phyloP scores from a whole-genome alignment of 2,329 filamentous ascomycete species.

The Aureobasidium sp. region DNA sequence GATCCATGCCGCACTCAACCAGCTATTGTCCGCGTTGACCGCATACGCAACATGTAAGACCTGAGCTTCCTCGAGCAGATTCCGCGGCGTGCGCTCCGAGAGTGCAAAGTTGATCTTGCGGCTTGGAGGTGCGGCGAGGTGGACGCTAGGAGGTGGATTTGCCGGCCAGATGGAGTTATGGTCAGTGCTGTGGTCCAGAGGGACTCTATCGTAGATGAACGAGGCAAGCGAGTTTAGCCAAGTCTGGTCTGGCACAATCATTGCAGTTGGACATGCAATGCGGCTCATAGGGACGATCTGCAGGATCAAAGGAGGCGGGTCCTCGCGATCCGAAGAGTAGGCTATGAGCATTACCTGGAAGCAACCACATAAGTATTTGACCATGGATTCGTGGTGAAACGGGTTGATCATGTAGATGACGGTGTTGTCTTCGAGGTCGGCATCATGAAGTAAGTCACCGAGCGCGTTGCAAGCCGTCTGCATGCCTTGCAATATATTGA shows the following conservation, averaged over 20 bases:
- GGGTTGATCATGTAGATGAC: slow-evolving; percentile 73
- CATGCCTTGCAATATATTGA: not conserved
- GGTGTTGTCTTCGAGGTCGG: slow-evolving; percentile 43
- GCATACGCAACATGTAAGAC: slow-evolving; percentile 76
- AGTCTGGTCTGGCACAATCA: slow-evolving; percentile 55
- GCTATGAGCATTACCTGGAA: slow-evolving; percentile 67
- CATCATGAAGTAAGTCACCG: not conserved
- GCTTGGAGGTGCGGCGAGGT: slow-evolving; percentile 63
- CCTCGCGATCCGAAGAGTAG: slow-evolving; percentile 38
- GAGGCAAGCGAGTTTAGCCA: slow-evolving; percentile 60
- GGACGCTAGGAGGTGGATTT: slow-evolving; percentile 60
- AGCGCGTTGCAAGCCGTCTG: slow-evolving; percentile 11
- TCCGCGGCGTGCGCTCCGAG: slow-evolving; percentile 58
- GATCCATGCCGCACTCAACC: slow-evolving; percentile 75
- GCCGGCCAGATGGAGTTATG: slow-evolving; percentile 35
- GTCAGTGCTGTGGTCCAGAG: slow-evolving; percentile 28
- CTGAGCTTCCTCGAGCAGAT: slow-evolving; percentile 69
- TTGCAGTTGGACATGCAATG: slow-evolving; percentile 55
- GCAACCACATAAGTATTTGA: slow-evolving; percentile 62
- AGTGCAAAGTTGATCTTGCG: slow-evolving; percentile 71
- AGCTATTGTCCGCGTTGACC: slow-evolving; percentile 65
- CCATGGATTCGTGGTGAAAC: slow-evolving; percentile 51
- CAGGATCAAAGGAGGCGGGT: slow-evolving; percentile 57
- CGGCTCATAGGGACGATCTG: slow-evolving; percentile 66
- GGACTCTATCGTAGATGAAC: slow-evolving; percentile 72